phyloP scores from a whole-genome alignment of 2,329 filamentous ascomycete species.

The Xylariaceae sp. region DNA sequence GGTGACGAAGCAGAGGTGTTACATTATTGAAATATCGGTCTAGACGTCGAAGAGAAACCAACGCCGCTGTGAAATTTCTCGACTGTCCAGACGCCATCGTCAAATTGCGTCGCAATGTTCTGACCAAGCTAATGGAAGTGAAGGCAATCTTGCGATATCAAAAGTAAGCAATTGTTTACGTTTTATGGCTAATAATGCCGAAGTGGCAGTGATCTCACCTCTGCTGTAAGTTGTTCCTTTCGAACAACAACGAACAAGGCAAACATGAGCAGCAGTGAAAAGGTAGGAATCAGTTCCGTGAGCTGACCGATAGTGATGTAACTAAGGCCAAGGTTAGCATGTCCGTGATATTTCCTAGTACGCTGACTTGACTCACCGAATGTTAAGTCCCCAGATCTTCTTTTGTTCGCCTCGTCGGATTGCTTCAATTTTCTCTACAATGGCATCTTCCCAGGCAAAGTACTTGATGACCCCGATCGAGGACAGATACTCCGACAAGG shows the following conservation, averaged over 20 bases:
- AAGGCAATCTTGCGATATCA: conserved; percentile 42
- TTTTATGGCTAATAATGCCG: neutral
- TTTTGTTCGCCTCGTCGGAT: conserved; percentile 48
- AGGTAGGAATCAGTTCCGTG: conserved; percentile 47
- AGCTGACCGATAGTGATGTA: conserved; percentile 40
- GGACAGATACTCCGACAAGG: conserved; percentile 52
- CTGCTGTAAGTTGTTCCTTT: conserved; percentile 45
- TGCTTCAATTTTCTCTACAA: conserved; percentile 46
- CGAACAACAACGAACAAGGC: conserved; percentile 45
- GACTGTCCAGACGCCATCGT: conserved; percentile 45
- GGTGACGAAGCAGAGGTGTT: conserved; percentile 43
- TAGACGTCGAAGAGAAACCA: conserved; percentile 46
- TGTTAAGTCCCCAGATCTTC: conserved; percentile 48
- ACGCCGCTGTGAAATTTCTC: conserved; percentile 38
- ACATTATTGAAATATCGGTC: conserved; percentile 51
- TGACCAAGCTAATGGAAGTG: conserved; percentile 50
- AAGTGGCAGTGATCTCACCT: conserved; percentile 23
- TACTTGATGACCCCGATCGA: conserved; percentile 57
- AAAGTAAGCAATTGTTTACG: neutral
- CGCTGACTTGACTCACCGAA: conserved; percentile 36
- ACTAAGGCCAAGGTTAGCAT: conserved; percentile 18
- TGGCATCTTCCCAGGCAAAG: conserved; percentile 54
- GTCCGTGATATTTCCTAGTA: neutral
- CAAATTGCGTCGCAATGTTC: conserved; percentile 49
- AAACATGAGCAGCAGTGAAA: conserved; percentile 51